A percentile compares a stretch with the other conserved stretches of the same genome.
phyloP scores from a whole-genome alignment of 495 filamentous ascomycete genomes.

The Trichoderma reesei region DNA sequence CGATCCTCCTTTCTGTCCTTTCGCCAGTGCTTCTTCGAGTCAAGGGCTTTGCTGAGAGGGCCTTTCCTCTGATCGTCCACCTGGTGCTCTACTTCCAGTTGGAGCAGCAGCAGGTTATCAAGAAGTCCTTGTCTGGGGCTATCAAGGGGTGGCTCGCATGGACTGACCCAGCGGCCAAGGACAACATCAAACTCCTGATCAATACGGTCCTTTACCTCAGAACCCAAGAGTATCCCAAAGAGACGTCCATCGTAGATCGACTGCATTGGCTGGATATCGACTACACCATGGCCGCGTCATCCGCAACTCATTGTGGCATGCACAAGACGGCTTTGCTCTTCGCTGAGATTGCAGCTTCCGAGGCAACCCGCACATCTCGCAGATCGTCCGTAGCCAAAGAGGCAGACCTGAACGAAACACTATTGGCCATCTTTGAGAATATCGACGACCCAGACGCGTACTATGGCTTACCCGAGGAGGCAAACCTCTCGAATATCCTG shows the following conservation, averaged over 20 bases:
- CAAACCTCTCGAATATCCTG: constrained; percentile 65
- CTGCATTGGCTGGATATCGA: constrained; percentile 80
- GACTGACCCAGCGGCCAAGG: constrained; percentile 29
- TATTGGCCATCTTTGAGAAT: constrained; percentile 75
- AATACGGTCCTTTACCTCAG: constrained; percentile 81
- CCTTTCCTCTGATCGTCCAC: constrained; percentile 75
- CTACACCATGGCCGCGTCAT: constrained; percentile 57
- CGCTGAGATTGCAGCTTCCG: constrained; percentile 59
- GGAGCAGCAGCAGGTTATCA: constrained; percentile 38
- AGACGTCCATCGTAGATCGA: constrained; percentile 68
- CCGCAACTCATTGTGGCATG: constrained; percentile 75
- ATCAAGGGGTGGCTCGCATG: constrained; percentile 40
- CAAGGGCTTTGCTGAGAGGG: constrained; percentile 55
- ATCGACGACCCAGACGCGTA: constrained; percentile 94
- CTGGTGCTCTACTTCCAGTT: constrained; percentile 51
- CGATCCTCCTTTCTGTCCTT: constrained; percentile 58
- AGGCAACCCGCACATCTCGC: constrained; percentile 46
- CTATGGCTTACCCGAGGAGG: constrained; percentile 79
- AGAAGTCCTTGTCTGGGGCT: constrained; percentile 39
- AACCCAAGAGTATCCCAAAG: constrained; percentile 63
- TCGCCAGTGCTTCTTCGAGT: constrained; percentile 50
- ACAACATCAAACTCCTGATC: constrained; percentile 52
- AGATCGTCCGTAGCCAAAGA: constrained; percentile 54
- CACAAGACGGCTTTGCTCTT: constrained; percentile 79
- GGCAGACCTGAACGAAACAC: constrained; percentile 50